phyloP scores from a whole-genome alignment of 345 rosid genomes.

The Eucalyptus fibrosa region DNA sequence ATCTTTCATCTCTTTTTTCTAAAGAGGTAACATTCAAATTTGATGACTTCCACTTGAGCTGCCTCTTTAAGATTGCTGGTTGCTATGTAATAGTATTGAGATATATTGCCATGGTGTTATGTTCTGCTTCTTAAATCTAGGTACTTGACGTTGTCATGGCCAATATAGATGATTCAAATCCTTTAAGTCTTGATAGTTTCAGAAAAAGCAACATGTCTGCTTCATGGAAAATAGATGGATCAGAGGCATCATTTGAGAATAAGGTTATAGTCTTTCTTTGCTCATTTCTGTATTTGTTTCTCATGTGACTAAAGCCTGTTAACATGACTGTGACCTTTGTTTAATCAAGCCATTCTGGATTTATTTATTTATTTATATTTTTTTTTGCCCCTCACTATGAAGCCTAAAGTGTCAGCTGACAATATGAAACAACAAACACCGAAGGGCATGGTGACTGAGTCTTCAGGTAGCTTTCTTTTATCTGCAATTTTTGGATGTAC shows the following conservation, averaged over 20 bases:
- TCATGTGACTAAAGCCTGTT: neutral
- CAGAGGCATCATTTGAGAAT: conserved; percentile 13
- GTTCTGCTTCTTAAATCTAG: conserved; percentile 16
- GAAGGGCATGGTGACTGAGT: conserved; percentile 16
- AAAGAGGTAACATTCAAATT: conserved; percentile 53
- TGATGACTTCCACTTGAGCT: neutral
- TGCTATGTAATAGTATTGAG: neutral
- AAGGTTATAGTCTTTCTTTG: conserved; percentile 8
- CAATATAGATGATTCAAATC: conserved; percentile 75
- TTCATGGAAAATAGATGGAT: conserved; percentile 52
- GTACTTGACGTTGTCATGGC: conserved; percentile 54
- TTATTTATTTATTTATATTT: neutral
- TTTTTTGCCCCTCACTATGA: conserved; percentile 2
- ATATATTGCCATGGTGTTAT: neutral
- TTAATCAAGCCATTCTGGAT: neutral
- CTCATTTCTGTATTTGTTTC: neutral
- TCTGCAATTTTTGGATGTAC: neutral
- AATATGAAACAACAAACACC: conserved; percentile 17
- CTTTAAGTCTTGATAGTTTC: conserved; percentile 71
- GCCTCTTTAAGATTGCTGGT: neutral
- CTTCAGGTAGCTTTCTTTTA: conserved; percentile 14
- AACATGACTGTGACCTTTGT: neutral
- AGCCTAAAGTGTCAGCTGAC: conserved; percentile 11
- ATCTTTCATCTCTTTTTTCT: conserved; percentile 51
- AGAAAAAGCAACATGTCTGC: conserved; percentile 66